phyloP scores from a whole-genome alignment of 495 filamentous ascomycete genomes.

The Usnea hakonensis region DNA sequence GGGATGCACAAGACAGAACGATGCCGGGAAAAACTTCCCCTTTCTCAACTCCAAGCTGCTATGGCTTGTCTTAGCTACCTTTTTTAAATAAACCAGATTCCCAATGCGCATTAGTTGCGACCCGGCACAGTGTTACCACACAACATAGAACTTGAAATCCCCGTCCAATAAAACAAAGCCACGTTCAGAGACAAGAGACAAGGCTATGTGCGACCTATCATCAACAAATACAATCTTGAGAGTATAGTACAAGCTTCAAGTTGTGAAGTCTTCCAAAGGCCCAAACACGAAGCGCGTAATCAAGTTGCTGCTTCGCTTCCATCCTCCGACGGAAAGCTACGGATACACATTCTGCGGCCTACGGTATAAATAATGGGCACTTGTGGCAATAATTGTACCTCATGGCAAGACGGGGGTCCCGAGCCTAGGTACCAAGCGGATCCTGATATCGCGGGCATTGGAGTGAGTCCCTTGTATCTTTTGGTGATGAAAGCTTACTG shows the following conservation, averaged over 20 bases:
- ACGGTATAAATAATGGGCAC: neutral
- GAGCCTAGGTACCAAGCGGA: constrained; percentile 11
- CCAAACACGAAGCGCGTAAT: too few species aligned
- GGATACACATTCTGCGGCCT: neutral
- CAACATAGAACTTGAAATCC: too few species aligned
- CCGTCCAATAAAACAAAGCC: too few species aligned
- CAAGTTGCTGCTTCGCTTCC: neutral
- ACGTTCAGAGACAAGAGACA: too few species aligned
- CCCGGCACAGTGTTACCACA: too few species aligned
- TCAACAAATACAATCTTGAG: too few species aligned
- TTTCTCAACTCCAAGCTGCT: neutral
- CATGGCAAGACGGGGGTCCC: neutral
- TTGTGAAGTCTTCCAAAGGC: too few species aligned
- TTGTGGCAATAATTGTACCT: constrained; percentile 2
- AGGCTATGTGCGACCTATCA: neutral
- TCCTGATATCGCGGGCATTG: constrained; percentile 24
- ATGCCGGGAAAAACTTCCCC: too few species aligned
- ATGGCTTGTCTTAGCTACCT: neutral
- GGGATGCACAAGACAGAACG: too few species aligned
- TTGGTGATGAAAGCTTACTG: neutral
- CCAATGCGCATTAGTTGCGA: neutral
- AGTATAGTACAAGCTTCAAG: too few species aligned
- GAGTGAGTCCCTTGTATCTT: constrained; percentile 9
- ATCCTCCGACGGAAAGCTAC: neutral
- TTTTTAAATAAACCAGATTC: neutral